Percentiles rank a stretch among this genome's conserved stretches.
Conservation (phyloP, 108 stramenopile genomes). For the Cyclotella kingstonii region DNA sequence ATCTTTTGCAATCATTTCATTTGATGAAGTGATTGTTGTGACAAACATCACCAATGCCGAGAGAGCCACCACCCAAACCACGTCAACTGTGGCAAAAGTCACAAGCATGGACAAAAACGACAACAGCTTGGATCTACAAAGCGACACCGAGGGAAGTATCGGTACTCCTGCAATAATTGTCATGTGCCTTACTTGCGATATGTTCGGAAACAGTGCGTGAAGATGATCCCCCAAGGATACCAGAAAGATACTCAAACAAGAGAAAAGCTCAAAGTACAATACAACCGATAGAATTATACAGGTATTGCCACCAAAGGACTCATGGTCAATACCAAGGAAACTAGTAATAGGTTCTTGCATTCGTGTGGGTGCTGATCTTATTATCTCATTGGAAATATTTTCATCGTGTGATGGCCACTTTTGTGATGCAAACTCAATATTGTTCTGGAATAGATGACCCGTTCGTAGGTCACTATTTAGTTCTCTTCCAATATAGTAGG, state of each 20-base stretch:
- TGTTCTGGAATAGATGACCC: constrained; percentile 46
- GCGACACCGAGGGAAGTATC: constrained; percentile 57
- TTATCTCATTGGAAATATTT: too few species aligned
- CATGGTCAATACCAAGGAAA: constrained; percentile 75
- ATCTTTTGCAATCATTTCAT: constrained; percentile 4
- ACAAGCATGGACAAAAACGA: constrained; percentile 73
- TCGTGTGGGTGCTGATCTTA: too few species aligned
- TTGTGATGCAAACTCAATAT: neutral
- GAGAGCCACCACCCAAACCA: constrained; percentile 57
- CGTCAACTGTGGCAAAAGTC: constrained; percentile 66
- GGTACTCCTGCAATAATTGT: constrained; percentile 48
- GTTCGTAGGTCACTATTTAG: constrained; percentile 78
- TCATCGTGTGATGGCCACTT: too few species aligned
- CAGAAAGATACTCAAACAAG: constrained; percentile 76
- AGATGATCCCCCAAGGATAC: constrained; percentile 74
- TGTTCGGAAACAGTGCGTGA: constrained; percentile 55
- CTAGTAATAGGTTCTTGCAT: constrained; percentile 63
- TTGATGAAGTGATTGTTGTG: constrained; percentile 18
- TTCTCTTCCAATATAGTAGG: constrained; percentile 71
- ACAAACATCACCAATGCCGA: constrained; percentile 60
- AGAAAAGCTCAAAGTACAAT: constrained; percentile 84
- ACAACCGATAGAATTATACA: constrained; percentile 56
- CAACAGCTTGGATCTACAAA: constrained; percentile 62
- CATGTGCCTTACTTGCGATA: constrained; percentile 57
- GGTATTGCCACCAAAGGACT: constrained; percentile 62